Evolutionary conservation across 1,284 basidiomycete genomes (phyloP).

Genomic region (Acaromyces ingoldii): DNA sequence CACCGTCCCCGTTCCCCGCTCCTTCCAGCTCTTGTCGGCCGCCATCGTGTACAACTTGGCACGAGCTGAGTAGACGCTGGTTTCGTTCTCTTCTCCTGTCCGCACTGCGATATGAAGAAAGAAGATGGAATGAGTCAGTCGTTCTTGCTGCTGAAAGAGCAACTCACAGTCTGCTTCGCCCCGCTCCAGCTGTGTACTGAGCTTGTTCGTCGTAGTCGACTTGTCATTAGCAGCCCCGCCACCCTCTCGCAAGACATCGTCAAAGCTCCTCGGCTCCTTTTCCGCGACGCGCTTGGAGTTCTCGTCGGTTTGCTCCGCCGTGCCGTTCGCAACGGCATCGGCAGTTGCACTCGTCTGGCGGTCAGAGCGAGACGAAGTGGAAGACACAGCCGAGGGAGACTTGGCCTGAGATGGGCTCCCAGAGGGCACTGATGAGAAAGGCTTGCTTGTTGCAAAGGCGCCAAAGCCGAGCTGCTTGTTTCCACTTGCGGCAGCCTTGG

Average conservation of each 20-base stretch:
- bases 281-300: background rate
- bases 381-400: background rate
- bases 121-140: background rate
- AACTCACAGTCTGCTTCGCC: slow-evolving; percentile 24
- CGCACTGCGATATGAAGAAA: slow-evolving; percentile 58
- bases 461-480: slow-evolving; percentile 26
- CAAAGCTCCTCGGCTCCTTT: background rate
- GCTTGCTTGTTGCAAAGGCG: slow-evolving; percentile 29
- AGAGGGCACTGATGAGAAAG: slow-evolving; percentile 14
- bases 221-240: slow-evolving; percentile 7
- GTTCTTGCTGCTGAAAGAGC: background rate
- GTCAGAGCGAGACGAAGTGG: no score
- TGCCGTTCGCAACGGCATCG: background rate
- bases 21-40: slow-evolving; percentile 69
- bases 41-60: slow-evolving; percentile 73
- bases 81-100: slow-evolving; percentile 89
- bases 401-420: background rate
- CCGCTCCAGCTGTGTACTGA: slow-evolving; percentile 18
- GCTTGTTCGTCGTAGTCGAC: slow-evolving; percentile 6
- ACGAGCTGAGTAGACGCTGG: slow-evolving; percentile 74
- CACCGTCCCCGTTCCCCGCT: slow-evolving; percentile 75
- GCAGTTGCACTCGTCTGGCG: no score
- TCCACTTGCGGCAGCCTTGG: background rate
- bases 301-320: background rate
- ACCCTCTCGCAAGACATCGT: slow-evolving; percentile 9